These are phyloP conservation scores for Waltergamsia citrina DNA, from an alignment of 2,329 filamentous ascomycete genomes.

Conservation along the genomic window DNA sequence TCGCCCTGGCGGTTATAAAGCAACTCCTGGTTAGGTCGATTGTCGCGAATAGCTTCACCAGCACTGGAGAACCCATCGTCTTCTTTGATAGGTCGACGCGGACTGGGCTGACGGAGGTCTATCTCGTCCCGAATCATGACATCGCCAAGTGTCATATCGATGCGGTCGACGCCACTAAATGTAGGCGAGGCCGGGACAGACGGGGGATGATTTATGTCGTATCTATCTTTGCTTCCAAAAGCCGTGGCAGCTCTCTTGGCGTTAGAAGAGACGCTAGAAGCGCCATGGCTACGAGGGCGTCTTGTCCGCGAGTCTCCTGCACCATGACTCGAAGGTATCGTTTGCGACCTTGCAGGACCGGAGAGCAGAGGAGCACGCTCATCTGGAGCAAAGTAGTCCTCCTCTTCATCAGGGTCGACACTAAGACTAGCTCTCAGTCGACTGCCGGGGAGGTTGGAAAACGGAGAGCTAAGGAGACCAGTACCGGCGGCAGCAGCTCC, in stretches of 20 bases:
- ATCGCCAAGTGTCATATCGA: slow-evolving; percentile 54
- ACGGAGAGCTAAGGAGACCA: slow-evolving; percentile 23
- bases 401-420: slow-evolving; percentile 37
- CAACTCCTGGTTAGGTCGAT: slow-evolving; percentile 16
- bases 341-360: slow-evolving; percentile 15
- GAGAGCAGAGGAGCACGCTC: slow-evolving; percentile 48
- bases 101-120: slow-evolving; percentile 22
- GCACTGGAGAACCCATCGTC: slow-evolving; percentile 20
- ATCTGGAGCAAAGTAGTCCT: slow-evolving; percentile 32
- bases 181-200: slow-evolving; percentile 55
- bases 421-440: slow-evolving; percentile 24
- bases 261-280: slow-evolving; percentile 42
- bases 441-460: slow-evolving; percentile 16
- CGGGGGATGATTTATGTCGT: slow-evolving; percentile 60
- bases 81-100: slow-evolving; percentile 15
- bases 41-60: slow-evolving; percentile 13
- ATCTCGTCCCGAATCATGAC: slow-evolving; percentile 63
- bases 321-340: slow-evolving; percentile 27
- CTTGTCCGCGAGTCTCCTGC: slow-evolving; percentile 26
- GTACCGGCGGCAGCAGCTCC: slow-evolving; percentile 15
- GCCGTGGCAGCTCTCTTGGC: slow-evolving; percentile 25
- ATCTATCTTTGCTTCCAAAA: slow-evolving; percentile 30
- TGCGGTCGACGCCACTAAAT: slow-evolving; percentile 35
- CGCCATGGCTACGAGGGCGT: slow-evolving; percentile 26
- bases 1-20: slow-evolving; percentile 58